Evolutionary conservation across 805 yeast species (phyloP).

Genomic region (Ogataea methanolica): DNA sequence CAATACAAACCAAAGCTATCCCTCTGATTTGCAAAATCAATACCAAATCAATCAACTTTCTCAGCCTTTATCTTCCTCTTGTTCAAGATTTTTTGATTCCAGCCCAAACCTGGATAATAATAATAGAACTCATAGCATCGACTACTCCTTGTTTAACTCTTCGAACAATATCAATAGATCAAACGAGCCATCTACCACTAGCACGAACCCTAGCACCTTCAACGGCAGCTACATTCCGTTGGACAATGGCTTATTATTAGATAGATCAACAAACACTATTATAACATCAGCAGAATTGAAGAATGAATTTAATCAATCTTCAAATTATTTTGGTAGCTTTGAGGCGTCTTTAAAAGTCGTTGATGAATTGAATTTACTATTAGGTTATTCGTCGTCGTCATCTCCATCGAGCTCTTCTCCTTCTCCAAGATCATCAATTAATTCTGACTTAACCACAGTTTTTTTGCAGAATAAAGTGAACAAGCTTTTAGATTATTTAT

Average conservation of each 20-base stretch:
- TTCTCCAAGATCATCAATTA: constrained; percentile 15
- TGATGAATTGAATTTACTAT: constrained; percentile 28
- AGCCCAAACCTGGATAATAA: constrained; percentile 1
- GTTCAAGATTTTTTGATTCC: constrained; percentile 19
- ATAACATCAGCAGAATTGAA: constrained; percentile 57
- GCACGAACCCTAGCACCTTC: not conserved
- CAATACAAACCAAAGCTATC: constrained; percentile 19
- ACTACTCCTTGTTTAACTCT: not conserved
- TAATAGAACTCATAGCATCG: constrained; percentile 15
- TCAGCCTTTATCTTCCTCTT: constrained; percentile 4
- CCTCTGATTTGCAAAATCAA: constrained; percentile 9
- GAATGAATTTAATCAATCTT: constrained; percentile 41
- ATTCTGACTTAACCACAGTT: constrained; percentile 5
- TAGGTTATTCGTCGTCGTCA: constrained; percentile 11
- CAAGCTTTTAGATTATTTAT: constrained; percentile 34
- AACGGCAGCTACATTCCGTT: constrained; percentile 26
- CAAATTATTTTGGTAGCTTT: constrained; percentile 51
- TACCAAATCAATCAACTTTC: not conserved
- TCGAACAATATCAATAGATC: no score
- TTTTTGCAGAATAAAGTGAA: constrained; percentile 22
- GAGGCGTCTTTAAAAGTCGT: constrained; percentile 36
- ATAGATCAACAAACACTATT: constrained; percentile 44
- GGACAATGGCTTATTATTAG: constrained; percentile 60
- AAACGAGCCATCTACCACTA: no score
- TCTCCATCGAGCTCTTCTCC: constrained; percentile 6